Percentiles rank a stretch among this genome's conserved stretches.
Evolutionary conservation across 805 yeast genomes (phyloP).

Genomic region (Monosporozyma aquatica): DNA sequence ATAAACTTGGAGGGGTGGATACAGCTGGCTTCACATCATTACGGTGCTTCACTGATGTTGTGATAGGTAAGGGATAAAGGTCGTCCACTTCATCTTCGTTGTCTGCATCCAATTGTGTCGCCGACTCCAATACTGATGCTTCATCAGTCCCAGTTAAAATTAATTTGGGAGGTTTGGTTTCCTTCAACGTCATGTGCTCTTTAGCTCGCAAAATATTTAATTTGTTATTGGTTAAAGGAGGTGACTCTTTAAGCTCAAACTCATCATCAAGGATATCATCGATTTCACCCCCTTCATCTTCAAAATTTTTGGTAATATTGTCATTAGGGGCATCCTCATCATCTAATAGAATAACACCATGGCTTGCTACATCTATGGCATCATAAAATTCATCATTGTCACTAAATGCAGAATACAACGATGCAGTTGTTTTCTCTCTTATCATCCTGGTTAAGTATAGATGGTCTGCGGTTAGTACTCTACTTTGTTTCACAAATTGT

Average conservation of each 20-base stretch:
- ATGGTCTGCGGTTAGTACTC: constrained; percentile 15
- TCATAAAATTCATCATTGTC: constrained; percentile 52
- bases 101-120: not conserved
- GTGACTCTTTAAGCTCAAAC: not conserved
- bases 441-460: constrained; percentile 9
- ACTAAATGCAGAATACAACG: constrained; percentile 28
- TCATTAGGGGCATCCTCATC: constrained; percentile 24
- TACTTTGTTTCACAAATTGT: constrained; percentile 19
- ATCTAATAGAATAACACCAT: constrained; percentile 50
- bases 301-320: not conserved
- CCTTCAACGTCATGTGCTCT: not conserved
- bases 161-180: not conserved
- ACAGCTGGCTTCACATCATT: constrained; percentile 48
- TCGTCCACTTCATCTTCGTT: not conserved
- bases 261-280: not conserved
- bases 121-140: not conserved
- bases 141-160: not conserved
- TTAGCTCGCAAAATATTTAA: not conserved
- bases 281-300: not conserved
- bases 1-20: constrained; percentile 70
- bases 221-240: not conserved
- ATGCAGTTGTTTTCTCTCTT: constrained; percentile 9
- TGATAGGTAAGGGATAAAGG: constrained; percentile 58
- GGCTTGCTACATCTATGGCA: constrained; percentile 47
- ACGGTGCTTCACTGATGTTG: constrained; percentile 42